Evolutionary conservation across 495 filamentous ascomycete genomes (phyloP).

Genomic region (Neurospora africana): DNA sequence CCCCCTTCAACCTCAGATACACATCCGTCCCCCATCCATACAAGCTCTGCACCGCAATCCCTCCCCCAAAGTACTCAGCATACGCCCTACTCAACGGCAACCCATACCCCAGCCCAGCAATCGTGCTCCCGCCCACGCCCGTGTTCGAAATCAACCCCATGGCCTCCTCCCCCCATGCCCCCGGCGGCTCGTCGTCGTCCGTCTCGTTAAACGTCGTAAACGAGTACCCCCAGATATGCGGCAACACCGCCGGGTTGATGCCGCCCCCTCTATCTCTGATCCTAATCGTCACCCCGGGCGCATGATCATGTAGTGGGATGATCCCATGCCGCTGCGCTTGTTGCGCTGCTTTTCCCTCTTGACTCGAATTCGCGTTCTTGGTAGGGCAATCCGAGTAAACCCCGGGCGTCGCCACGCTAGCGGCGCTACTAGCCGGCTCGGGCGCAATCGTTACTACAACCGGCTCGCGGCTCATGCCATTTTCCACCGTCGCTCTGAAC

Average conservation of each 20-base stretch:
- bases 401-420: conserved; percentile 25
- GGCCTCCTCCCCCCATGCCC: conserved; percentile 43
- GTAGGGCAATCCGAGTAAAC: background rate
- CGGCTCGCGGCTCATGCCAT: conserved; percentile 62
- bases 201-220: conserved; percentile 88
- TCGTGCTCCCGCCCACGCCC: conserved; percentile 58
- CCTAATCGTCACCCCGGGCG: conserved; percentile 85
- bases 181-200: conserved; percentile 32
- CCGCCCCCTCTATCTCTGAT: conserved; percentile 94
- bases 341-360: background rate
- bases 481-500: conserved; percentile 85
- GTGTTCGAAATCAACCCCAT: conserved; percentile 61
- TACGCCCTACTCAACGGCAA: conserved; percentile 86
- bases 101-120: conserved; percentile 90
- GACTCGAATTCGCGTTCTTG: background rate
- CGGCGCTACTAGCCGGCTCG: conserved; percentile 53
- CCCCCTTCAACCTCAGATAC: conserved; percentile 65
- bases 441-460: conserved; percentile 89
- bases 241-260: conserved; percentile 68
- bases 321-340: conserved; percentile 19
- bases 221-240: conserved; percentile 88
- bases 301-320: conserved; percentile 47
- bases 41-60: conserved; percentile 86
- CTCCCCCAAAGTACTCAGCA: conserved; percentile 95
- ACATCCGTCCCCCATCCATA: conserved; percentile 80